Evolutionary conservation across 768 basidiomycete genomes (phyloP).

Genomic region (Tricholoma terreum): DNA sequence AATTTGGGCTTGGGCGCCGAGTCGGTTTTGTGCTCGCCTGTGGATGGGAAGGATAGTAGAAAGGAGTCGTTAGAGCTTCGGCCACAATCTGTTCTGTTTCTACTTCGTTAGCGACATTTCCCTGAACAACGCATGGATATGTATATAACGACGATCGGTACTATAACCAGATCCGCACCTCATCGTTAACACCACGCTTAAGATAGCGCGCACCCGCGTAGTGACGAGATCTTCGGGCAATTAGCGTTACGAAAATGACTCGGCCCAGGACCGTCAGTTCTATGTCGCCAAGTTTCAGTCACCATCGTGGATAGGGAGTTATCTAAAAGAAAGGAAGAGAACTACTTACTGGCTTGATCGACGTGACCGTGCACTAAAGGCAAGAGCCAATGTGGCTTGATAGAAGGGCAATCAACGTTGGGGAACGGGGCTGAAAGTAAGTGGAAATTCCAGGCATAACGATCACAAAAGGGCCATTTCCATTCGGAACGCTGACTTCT

Average conservation of each 20-base stretch:
- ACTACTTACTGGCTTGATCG: constrained; percentile 88
- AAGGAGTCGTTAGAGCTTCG: constrained; percentile 85
- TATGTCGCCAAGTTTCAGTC: constrained; percentile 26
- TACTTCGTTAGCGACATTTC: constrained; percentile 97
- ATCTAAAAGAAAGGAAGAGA: background rate
- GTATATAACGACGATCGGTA: background rate
- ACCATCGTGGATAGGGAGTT: background rate
- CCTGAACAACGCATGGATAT: constrained; percentile 44
- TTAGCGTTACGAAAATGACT: constrained; percentile 90
- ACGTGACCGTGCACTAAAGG: constrained; percentile 95
- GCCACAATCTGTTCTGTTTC: constrained; percentile 98
- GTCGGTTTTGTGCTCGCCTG: constrained; percentile 30
- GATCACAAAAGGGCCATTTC: constrained; percentile 73
- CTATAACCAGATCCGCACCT: constrained; percentile 45
- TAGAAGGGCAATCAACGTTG: constrained; percentile 33
- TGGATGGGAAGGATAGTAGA: constrained; percentile 64
- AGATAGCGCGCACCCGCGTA: constrained; percentile 95
- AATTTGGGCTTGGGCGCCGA: constrained; percentile 74
- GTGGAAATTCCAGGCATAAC: constrained; percentile 95
- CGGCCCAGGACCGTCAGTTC: constrained; percentile 89
- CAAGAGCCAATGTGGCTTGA: constrained; percentile 78
- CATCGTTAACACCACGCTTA: constrained; percentile 91
- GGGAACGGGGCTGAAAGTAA: constrained; percentile 72
- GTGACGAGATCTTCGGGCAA: constrained; percentile 90
- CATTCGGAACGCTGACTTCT: constrained; percentile 41